Base-by-base conservation (phyloP, 768 basidiomycete genomes). In the Hypholoma sublateritium region DNA sequence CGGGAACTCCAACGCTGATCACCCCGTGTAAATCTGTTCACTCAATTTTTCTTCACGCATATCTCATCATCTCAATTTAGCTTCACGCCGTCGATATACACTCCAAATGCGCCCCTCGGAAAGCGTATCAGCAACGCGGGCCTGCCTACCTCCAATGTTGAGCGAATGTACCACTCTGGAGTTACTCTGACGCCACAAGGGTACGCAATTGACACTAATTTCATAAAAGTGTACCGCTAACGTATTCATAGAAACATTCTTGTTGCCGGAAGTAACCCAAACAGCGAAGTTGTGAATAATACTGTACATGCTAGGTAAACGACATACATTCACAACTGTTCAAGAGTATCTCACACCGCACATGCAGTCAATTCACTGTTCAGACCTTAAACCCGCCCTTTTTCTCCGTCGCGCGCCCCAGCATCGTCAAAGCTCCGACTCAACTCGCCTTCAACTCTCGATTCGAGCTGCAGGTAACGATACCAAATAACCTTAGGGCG, bases 141-240 rank as follows among this genome's bases (percentile, higher is more conserved):
- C 28, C 60, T 80, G 53, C 74, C 77, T 21, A 69, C 72, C 11
- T 71, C 73, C 2, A 58, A 68, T 41, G 76, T 86, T 58, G 77
- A 83, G 49, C 72, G 86, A 13, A 49, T 88, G 70, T 88, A 88
- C 72, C 86, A 88, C 69, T 85, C 85, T 1, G 75, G 76, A 5
- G 82, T 79, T 12, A 82, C 80, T 35, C 72, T 86, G 60, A 78
- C 84, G 14, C 79, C 81, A 19, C 80, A 80, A 59, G 83, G 82
- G 61, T 79, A 72, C 37, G 70, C 77, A 63, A 62, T 77, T 56
- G n/a, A n/a, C n/a, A n/a, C n/a, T n/a, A n/a, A n/a, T n/a, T n/a
- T n/a, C n/a, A n/a, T n/a, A n/a, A n/a, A n/a, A n/a, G n/a, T n/a
- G n/a, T n/a, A n/a, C n/a, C n/a, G n/a, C n/a, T n/a, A n/a, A n/a